Percentiles rank a stretch among this genome's conserved stretches.
These are phyloP conservation scores for Thermoascus crustaceus DNA, from an alignment of 2,329 filamentous ascomycete genomes.

Conservation along the genomic window DNA sequence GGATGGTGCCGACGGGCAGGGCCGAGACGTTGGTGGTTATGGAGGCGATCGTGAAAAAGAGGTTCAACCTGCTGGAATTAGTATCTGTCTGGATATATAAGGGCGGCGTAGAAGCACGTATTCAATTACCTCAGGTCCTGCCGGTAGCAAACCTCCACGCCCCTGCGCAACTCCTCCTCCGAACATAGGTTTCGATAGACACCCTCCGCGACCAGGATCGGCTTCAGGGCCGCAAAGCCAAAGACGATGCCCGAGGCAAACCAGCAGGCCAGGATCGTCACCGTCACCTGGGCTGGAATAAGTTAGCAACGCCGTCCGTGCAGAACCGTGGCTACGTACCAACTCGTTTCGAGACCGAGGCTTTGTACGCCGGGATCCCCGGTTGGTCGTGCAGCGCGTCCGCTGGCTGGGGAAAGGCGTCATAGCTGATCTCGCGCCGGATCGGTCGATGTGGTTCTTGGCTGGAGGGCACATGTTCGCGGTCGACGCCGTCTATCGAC, in stretches of 20 bases:
- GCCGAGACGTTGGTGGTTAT: constrained; percentile 82
- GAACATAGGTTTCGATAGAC: constrained; percentile 62
- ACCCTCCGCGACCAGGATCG: constrained; percentile 64
- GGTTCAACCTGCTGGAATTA: constrained; percentile 50
- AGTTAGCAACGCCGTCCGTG: not conserved
- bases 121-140: constrained; percentile 44
- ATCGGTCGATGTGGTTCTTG: constrained; percentile 22
- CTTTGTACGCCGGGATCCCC: constrained; percentile 43
- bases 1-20: constrained; percentile 72
- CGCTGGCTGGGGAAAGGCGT: constrained; percentile 37
- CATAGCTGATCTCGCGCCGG: constrained; percentile 39
- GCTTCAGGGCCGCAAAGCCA: constrained; percentile 76
- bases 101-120: not conserved
- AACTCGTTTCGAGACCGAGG: constrained; percentile 31
- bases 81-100: constrained; percentile 1
- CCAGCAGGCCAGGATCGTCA: constrained; percentile 64
- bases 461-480: constrained; percentile 23
- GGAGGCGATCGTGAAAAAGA: constrained; percentile 87
- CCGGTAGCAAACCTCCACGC: constrained; percentile 46
- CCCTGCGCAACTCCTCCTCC: constrained; percentile 39
- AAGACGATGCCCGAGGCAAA: constrained; percentile 73
- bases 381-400: constrained; percentile 33
- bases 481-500: constrained; percentile 42
- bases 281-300: constrained; percentile 50
- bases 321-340: too few relatives aligned